phyloP scores from a whole-genome alignment of 805 yeast species.

The Blastobotrys robertii region DNA sequence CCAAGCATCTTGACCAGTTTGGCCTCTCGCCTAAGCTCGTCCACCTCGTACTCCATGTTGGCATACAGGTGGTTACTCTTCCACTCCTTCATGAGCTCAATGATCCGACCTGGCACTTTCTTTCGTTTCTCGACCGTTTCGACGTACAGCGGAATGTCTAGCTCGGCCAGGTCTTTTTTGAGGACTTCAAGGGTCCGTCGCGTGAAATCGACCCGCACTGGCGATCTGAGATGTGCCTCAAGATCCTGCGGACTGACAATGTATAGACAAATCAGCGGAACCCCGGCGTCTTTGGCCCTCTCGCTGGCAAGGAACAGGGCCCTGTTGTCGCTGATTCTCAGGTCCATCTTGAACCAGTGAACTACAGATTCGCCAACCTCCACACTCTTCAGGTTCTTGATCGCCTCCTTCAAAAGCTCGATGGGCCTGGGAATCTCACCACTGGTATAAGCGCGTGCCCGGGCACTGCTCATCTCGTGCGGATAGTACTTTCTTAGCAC shows the following conservation, averaged over 20 bases:
- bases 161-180: constrained; percentile 23
- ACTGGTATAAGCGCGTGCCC: not conserved
- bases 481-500: not conserved
- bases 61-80: constrained; percentile 26
- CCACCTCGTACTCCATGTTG: constrained; percentile 37
- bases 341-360: constrained; percentile 41
- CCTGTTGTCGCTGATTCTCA: constrained; percentile 37
- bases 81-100: constrained; percentile 22
- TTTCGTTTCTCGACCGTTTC: not conserved
- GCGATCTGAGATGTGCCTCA: constrained; percentile 35
- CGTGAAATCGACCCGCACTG: constrained; percentile 34
- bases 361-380: constrained; percentile 8
- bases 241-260: constrained; percentile 34
- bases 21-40: constrained; percentile 31
- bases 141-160: constrained; percentile 31
- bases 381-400: not conserved
- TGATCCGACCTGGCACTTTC: not conserved
- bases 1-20: constrained; percentile 14
- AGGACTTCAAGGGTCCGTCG: constrained; percentile 28
- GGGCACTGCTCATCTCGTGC: not conserved
- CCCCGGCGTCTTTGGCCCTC: constrained; percentile 23
- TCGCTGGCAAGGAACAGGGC: constrained; percentile 32
- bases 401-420: not conserved
- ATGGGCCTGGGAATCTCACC: not conserved
- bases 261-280: constrained; percentile 34